Percentiles rank a stretch among this genome's conserved stretches.
phyloP scores from a whole-genome alignment of 805 yeast species.

The Pichia kluyveri region DNA sequence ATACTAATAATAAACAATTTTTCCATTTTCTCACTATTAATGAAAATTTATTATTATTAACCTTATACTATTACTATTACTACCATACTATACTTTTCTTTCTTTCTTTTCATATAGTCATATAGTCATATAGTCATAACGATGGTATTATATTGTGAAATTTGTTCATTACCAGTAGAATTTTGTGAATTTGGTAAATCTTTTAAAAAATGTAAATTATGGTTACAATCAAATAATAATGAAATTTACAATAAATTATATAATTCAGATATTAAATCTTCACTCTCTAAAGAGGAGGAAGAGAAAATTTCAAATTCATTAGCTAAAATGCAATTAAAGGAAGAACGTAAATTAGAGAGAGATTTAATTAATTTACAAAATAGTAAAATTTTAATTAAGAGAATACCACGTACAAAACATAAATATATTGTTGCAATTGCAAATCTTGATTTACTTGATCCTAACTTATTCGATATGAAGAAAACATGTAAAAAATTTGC shows the following conservation, averaged over 20 bases:
- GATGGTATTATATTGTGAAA: slow-evolving; percentile 50
- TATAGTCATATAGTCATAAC: neutral
- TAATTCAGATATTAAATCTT: slow-evolving; percentile 44
- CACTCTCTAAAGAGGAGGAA: slow-evolving; percentile 67
- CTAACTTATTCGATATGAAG: slow-evolving; percentile 58
- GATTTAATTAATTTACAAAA: slow-evolving; percentile 70
- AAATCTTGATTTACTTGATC: slow-evolving; percentile 63
- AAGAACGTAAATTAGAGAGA: slow-evolving; percentile 76
- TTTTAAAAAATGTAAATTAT: slow-evolving; percentile 72
- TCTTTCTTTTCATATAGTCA: too few species aligned
- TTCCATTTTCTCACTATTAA: too few species aligned
- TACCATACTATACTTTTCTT: too few species aligned
- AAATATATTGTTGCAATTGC: slow-evolving; percentile 80
- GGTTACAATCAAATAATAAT: slow-evolving; percentile 57
- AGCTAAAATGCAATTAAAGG: slow-evolving; percentile 77
- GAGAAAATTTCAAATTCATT: slow-evolving; percentile 75
- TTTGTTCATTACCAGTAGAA: slow-evolving; percentile 81
- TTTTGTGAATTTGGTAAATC: slow-evolving; percentile 88
- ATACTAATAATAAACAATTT: too few species aligned
- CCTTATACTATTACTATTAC: too few species aligned
- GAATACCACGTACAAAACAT: slow-evolving; percentile 84
- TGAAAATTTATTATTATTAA: too few species aligned
- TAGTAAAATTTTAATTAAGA: slow-evolving; percentile 74
- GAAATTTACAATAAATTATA: slow-evolving; percentile 55
- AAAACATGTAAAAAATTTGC: slow-evolving; percentile 89